These are phyloP conservation scores for Reticulascus tulasneorum DNA, from an alignment of 2,329 filamentous ascomycete genomes.

Conservation along the genomic window DNA sequence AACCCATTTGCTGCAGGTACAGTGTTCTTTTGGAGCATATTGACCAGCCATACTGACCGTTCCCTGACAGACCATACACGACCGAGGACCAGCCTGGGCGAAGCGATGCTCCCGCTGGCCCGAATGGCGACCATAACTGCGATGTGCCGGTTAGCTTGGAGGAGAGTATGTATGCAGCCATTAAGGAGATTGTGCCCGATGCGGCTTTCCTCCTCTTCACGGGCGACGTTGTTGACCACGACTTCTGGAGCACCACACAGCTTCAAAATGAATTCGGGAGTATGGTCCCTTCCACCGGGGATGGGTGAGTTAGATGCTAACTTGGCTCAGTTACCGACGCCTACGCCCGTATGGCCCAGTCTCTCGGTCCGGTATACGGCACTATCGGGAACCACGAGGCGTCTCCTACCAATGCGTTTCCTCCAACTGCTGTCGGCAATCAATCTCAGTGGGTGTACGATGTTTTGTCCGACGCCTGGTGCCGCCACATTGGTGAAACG, in stretches of 20 bases:
- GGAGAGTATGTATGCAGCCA: conserved; percentile 51
- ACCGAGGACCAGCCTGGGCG: conserved; percentile 42
- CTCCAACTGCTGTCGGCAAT: conserved; percentile 32
- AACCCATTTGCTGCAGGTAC: conserved; percentile 56
- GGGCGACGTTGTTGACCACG: conserved; percentile 54
- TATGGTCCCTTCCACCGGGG: conserved; percentile 14
- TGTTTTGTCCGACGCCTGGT: conserved; percentile 42
- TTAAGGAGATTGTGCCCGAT: conserved; percentile 40
- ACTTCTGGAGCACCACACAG: conserved; percentile 41
- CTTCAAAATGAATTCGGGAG: conserved; percentile 26
- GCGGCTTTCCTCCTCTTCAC: conserved; percentile 55
- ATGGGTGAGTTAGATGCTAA: conserved; percentile 6
- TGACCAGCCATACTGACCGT: not conserved
- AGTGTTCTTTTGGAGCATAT: not conserved
- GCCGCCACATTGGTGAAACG: conserved; percentile 38
- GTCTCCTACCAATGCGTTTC: conserved; percentile 48
- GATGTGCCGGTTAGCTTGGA: conserved; percentile 48
- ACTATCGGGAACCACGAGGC: conserved; percentile 56
- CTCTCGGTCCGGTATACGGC: conserved; percentile 43
- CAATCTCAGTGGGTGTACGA: conserved; percentile 51
- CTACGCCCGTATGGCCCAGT: conserved; percentile 40
- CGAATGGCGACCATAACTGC: conserved; percentile 49
- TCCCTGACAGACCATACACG: conserved; percentile 35
- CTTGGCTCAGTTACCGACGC: conserved; percentile 34
- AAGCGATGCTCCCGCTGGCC: conserved; percentile 45